A percentile compares a stretch with the other conserved stretches of the same genome.
phyloP scores from a whole-genome alignment of 2,329 filamentous ascomycete genomes.

The Bipolaris sorokiniana region DNA sequence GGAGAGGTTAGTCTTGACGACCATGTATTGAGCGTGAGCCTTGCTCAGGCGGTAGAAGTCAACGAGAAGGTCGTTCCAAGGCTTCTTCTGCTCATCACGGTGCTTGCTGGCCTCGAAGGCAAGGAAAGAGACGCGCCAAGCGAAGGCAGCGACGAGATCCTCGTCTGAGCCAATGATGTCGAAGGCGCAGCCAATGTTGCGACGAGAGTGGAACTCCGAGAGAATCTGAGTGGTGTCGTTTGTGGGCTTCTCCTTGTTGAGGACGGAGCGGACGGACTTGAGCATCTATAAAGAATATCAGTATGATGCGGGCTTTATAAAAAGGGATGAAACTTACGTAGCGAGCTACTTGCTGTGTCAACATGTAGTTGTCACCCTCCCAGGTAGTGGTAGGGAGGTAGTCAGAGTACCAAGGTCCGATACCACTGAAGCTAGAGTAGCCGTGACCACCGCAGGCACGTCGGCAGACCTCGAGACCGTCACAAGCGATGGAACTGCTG shows the following conservation, averaged over 20 bases:
- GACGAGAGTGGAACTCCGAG: constrained; percentile 66
- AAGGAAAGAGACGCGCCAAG: constrained; percentile 75
- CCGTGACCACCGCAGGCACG: constrained; percentile 79
- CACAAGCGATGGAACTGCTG: constrained; percentile 72
- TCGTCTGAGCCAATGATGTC: constrained; percentile 73
- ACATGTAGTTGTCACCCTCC: constrained; percentile 84
- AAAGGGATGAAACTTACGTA: constrained; percentile 57
- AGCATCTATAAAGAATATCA: constrained; percentile 59
- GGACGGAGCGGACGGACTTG: constrained; percentile 73
- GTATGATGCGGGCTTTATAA: not conserved
- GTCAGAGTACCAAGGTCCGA: constrained; percentile 75
- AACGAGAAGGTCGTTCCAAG: constrained; percentile 76
- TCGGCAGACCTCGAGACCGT: constrained; percentile 76
- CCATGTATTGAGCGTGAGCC: constrained; percentile 76
- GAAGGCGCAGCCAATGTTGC: constrained; percentile 74
- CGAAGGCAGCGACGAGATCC: constrained; percentile 75
- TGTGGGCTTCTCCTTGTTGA: constrained; percentile 66
- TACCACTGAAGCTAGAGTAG: constrained; percentile 77
- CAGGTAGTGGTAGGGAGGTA: constrained; percentile 74
- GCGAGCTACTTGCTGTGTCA: constrained; percentile 78
- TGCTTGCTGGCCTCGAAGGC: constrained; percentile 78
- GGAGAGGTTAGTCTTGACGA: constrained; percentile 81
- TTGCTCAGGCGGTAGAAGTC: constrained; percentile 79
- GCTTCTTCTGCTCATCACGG: constrained; percentile 74
- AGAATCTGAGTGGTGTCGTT: constrained; percentile 75